Evolutionary conservation across 1,284 basidiomycete species (phyloP), one percentile per base, ranked within the genome.

Genomic region (Volvariella surrecta): DNA sequence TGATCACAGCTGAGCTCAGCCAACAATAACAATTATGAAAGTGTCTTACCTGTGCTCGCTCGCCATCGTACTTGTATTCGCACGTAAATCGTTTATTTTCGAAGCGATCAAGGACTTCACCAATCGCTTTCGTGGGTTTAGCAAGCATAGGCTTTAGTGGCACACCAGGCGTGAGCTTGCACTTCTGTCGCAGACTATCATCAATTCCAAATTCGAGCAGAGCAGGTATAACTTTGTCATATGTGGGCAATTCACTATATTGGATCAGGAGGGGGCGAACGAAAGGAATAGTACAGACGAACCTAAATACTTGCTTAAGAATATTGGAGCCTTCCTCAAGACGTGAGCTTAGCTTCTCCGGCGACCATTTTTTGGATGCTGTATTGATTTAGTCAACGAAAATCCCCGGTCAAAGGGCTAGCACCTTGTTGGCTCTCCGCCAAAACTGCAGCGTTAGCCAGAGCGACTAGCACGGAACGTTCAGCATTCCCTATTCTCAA

Each of bases 41-140:
- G 32, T 13, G 4, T 52, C 65, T 30, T 40, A 84, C 85, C 70
- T 97, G 93, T 10, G 96, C 96, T 43, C 96, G 83, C 63, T 99
- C 96, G 7, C 96, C 96, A 54, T 99, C 96, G 57, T 99, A 99
- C 64, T 99, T 99, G 69, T 98, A 99, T 68, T 99, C 96, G 67
- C 95, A 99, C 3, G 96, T 98, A 61, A 99, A 99, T 39, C 77
- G 78, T 62, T 94, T 93, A 55, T 82, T 84, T 62, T 99, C 96
- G 57, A 99, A 99, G 40, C 94, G 74, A 64, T 99, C 95, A 16
- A 99, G 76, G 4, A 99, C 95, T 63, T 99, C 96, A n/a, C 88
- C 84, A 53, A 99, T 98, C 0, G 95, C 95, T 62, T 99, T 99
- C 0, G 96, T 99, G 2, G 96, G 96, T 64, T 98, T 99, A n/a